Evolutionary conservation across 2,329 filamentous ascomycete species (phyloP).

Genomic region (Mariannaea sp.): DNA sequence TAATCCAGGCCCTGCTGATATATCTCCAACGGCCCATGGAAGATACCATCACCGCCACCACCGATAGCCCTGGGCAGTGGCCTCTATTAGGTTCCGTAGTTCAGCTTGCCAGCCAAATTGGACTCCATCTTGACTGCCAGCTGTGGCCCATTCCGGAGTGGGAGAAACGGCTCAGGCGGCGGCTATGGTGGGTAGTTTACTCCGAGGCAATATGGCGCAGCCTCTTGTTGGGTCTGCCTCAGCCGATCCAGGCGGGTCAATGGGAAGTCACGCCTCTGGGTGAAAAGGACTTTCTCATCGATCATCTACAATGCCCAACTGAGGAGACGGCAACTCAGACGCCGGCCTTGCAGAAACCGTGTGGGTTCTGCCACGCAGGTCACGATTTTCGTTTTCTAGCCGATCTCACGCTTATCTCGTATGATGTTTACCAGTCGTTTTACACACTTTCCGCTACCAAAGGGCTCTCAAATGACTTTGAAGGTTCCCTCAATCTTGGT

Average conservation of each 20-base stretch:
- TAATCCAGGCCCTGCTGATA: background rate
- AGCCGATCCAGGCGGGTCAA: background rate
- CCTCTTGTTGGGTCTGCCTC: background rate
- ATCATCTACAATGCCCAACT: constrained; percentile 25
- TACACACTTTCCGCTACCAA: background rate
- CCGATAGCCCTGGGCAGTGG: background rate
- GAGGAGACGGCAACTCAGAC: background rate
- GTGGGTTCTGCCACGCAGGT: background rate
- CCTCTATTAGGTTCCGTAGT: background rate
- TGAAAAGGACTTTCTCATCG: background rate
- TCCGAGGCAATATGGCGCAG: constrained; percentile 8
- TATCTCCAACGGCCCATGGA: background rate
- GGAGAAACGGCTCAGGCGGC: constrained; percentile 4
- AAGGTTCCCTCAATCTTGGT: background rate
- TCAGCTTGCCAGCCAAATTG: background rate
- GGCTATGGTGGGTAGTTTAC: constrained; percentile 3
- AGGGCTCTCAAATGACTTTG: background rate
- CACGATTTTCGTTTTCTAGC: constrained; percentile 3
- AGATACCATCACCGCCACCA: background rate
- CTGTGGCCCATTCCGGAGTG: background rate
- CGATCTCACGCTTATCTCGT: background rate
- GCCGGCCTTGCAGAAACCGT: background rate
- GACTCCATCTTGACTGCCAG: constrained; percentile 1
- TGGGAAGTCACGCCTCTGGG: background rate
- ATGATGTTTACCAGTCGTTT: background rate